Percentiles rank a stretch among this genome's conserved stretches.
phyloP scores from a whole-genome alignment of 805 yeast genomes.

The Yarrowia osloensis region DNA sequence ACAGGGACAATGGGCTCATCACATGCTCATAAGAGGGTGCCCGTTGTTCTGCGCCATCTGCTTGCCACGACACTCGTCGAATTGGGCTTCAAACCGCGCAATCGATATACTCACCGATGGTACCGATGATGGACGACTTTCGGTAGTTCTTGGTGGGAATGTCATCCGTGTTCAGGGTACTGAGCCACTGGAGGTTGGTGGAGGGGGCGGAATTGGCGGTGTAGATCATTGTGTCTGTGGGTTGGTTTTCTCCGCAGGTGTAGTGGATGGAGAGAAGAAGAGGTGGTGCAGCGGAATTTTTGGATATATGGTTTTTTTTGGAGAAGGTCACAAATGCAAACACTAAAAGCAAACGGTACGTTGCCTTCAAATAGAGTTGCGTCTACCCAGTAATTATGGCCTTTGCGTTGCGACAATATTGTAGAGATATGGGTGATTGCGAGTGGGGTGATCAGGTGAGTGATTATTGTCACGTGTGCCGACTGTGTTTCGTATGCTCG shows the following conservation, averaged over 20 bases:
- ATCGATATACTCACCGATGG: conserved; percentile 60
- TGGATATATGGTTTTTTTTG: conserved; percentile 23
- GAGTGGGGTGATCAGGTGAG: too few species aligned
- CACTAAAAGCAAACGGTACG: conserved; percentile 9
- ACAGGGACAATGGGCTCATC: not conserved
- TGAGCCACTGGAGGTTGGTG: conserved; percentile 72
- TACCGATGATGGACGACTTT: conserved; percentile 96
- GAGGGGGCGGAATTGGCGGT: conserved; percentile 36
- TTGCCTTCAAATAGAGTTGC: conserved; percentile 18
- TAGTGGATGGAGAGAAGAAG: conserved; percentile 19
- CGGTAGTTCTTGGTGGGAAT: conserved; percentile 79
- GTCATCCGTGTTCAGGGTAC: conserved; percentile 68
- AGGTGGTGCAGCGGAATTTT: conserved; percentile 23
- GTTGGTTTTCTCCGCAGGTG: not conserved
- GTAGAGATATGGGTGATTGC: not conserved
- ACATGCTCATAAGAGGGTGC: not conserved
- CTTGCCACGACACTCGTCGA: not conserved
- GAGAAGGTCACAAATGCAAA: not conserved
- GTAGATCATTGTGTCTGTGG: conserved; percentile 14
- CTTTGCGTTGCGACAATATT: not conserved
- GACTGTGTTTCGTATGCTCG: too few species aligned
- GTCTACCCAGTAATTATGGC: not conserved
- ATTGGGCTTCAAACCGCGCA: not conserved
- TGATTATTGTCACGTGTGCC: too few species aligned
- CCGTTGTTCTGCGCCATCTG: not conserved